phyloP scores from a whole-genome alignment of 148 eudicot species.

The Selenicereus undatus region DNA sequence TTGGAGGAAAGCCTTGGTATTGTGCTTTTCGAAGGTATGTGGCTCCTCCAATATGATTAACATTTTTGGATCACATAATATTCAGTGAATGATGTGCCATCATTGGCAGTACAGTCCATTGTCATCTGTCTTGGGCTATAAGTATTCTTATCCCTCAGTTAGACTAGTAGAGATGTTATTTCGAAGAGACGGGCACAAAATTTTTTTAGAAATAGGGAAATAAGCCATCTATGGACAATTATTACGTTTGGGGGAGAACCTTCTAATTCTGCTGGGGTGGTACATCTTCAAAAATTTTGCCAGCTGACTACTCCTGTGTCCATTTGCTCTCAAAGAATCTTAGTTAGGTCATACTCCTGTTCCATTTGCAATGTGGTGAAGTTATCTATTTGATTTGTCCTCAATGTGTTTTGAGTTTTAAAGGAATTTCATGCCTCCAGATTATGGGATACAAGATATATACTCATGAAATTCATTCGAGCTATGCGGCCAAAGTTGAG shows the following conservation, averaged over 20 bases:
- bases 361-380: background rate
- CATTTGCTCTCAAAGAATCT: background rate
- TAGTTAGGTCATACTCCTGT: background rate
- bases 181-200: background rate
- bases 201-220: background rate
- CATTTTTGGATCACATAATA: background rate
- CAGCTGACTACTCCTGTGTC: background rate
- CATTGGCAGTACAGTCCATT: background rate
- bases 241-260: too few relatives aligned
- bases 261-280: background rate
- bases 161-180: background rate
- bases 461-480: slow-evolving; percentile 86
- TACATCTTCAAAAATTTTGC: background rate
- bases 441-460: slow-evolving; percentile 95
- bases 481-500: slow-evolving; percentile 90
- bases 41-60: slow-evolving; percentile 10
- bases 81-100: background rate
- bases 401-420: background rate
- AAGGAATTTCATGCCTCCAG: slow-evolving; percentile 39
- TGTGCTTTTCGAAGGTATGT: background rate
- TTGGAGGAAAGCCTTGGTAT: background rate
- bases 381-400: background rate
- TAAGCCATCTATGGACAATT: background rate
- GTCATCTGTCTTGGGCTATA: too few relatives aligned
- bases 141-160: too few relatives aligned